A percentile compares a stretch with the other conserved stretches of the same genome.
Conservation (phyloP, 805 yeast genomes). For the Wickerhamomyces silvicola region DNA sequence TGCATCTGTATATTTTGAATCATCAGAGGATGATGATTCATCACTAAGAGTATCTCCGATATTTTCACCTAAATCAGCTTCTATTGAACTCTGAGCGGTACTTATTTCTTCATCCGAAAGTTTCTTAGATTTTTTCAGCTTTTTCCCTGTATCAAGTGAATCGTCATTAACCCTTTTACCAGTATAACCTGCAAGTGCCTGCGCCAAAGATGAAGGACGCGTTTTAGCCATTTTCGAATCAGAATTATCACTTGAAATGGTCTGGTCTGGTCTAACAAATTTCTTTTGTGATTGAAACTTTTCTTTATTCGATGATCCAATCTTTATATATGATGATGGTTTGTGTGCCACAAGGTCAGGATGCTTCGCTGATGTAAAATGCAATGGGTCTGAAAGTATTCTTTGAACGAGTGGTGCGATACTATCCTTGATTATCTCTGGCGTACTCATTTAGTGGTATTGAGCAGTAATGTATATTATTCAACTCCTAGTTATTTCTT, state of each 20-base stretch:
- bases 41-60: conserved; percentile 25
- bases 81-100: conserved; percentile 7
- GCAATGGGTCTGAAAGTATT: conserved; percentile 52
- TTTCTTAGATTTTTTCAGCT: conserved; percentile 21
- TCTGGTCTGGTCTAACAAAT: too few species aligned
- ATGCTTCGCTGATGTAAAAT: conserved; percentile 54
- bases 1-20: conserved; percentile 15
- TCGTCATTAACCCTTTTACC: conserved; percentile 18
- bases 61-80: conserved; percentile 29
- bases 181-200: conserved; percentile 21
- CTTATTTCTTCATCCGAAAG: conserved; percentile 4
- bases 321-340: conserved; percentile 43
- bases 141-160: conserved; percentile 8
- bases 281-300: conserved; percentile 10
- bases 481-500: too few species aligned
- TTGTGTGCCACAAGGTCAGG: conserved; percentile 41
- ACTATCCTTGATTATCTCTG: conserved; percentile 24
- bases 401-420: conserved; percentile 56
- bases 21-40: conserved; percentile 10
- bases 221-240: background rate
- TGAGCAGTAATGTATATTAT: too few species aligned
- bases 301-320: conserved; percentile 12
- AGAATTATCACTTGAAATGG: too few species aligned
- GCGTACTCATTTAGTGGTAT: conserved; percentile 13
- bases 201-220: conserved; percentile 19